phyloP scores from a whole-genome alignment of 2,329 filamentous ascomycete genomes.

The Monilinia laxa region DNA sequence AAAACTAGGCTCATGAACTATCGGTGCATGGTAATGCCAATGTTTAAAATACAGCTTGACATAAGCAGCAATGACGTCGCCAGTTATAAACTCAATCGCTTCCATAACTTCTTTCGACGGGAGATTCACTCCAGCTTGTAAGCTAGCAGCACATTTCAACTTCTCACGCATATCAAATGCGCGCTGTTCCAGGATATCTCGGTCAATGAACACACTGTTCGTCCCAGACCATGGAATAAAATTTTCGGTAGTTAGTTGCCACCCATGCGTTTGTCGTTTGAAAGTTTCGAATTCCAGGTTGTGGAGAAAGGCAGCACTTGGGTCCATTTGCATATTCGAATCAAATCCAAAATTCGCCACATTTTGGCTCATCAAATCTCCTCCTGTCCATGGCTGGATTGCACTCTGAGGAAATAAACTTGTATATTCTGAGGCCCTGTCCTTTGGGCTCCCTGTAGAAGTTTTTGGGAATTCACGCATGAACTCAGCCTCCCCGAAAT shows the following conservation, averaged over 20 bases:
- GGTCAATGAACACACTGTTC: conserved; percentile 29
- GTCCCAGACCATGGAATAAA: conserved; percentile 31
- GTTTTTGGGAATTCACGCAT: conserved; percentile 37
- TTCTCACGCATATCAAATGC: conserved; percentile 38
- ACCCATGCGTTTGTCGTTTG: conserved; percentile 33
- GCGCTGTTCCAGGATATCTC: conserved; percentile 32
- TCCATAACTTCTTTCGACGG: conserved; percentile 34
- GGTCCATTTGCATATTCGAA: conserved; percentile 28
- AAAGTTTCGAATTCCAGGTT: conserved; percentile 37
- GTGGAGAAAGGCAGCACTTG: conserved; percentile 31
- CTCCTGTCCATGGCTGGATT: conserved; percentile 23
- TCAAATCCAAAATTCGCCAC: conserved; percentile 17
- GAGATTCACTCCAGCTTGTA: conserved; percentile 29
- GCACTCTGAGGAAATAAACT: conserved; percentile 24
- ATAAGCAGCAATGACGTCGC: conserved; percentile 32
- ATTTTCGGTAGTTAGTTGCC: conserved; percentile 33
- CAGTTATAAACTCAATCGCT: conserved; percentile 36
- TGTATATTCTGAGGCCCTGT: conserved; percentile 22
- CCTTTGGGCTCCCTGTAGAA: conserved; percentile 30
- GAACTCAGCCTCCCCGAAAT: conserved; percentile 38
- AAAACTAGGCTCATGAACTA: conserved; percentile 39
- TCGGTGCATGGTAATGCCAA: conserved; percentile 40
- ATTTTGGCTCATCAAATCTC: not conserved
- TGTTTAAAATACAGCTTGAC: conserved; percentile 39
- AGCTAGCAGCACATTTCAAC: conserved; percentile 34